These are phyloP conservation scores for Austropuccinia psidii DNA, from an alignment of 1,284 basidiomycete genomes.

Conservation along the genomic window DNA sequence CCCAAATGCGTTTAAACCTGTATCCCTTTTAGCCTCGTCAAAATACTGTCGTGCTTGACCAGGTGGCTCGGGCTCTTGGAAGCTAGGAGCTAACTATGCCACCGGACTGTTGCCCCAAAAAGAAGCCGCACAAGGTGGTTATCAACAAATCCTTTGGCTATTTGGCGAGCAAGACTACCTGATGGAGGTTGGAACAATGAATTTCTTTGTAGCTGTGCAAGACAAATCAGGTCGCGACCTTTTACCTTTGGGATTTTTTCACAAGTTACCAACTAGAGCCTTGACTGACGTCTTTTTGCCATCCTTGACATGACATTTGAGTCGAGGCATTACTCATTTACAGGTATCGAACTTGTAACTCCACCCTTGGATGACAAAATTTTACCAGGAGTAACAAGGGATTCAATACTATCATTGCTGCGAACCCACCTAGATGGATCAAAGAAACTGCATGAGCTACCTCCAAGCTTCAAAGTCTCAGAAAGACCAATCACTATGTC, in stretches of 20 bases:
- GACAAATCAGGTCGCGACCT: conserved; percentile 65
- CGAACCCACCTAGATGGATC: conserved; percentile 63
- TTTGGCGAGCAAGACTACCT: conserved; percentile 76
- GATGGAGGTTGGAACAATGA: conserved; percentile 72
- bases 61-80: conserved; percentile 86
- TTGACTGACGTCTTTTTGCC: too few species aligned
- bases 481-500: conserved; percentile 83
- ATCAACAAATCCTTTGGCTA: conserved; percentile 92
- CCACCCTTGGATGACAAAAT: conserved; percentile 92
- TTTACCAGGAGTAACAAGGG: conserved; percentile 90
- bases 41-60: conserved; percentile 82
- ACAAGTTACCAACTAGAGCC: too few species aligned
- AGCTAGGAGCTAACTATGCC: conserved; percentile 77
- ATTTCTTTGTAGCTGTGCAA: conserved; percentile 80
- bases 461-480: conserved; percentile 61
- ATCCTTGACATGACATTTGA: too few species aligned
- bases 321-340: background rate
- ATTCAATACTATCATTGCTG: conserved; percentile 76
- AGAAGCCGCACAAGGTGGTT: conserved; percentile 71
- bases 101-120: conserved; percentile 82
- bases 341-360: conserved; percentile 71
- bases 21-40: conserved; percentile 82
- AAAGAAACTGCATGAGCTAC: conserved; percentile 55
- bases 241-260: too few species aligned
- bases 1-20: conserved; percentile 88